A percentile compares a stretch with the other conserved stretches of the same genome.
These are phyloP conservation scores for Solanum appendiculatum DNA, from an alignment of 257 asterid genomes.

Conservation along the genomic window DNA sequence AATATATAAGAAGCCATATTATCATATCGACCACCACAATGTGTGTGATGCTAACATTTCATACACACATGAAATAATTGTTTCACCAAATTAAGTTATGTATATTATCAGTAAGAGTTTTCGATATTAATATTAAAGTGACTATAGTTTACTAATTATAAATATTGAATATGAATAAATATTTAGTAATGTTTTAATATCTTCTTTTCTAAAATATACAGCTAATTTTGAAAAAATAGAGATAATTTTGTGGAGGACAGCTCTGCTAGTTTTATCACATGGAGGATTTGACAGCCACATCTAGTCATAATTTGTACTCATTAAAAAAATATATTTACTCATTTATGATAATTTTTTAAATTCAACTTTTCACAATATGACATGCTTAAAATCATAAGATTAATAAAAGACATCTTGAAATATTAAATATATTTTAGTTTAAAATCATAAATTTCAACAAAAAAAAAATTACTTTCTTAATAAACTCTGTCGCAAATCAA, in stretches of 20 bases:
- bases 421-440: not conserved
- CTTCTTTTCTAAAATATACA: not conserved
- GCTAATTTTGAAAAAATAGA: too few species aligned
- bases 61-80: not conserved
- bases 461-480: not conserved
- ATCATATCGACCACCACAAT: not conserved
- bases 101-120: not conserved
- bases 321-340: too few species aligned
- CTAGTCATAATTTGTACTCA: not conserved
- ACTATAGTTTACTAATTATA: too few species aligned
- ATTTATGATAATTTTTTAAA: not conserved
- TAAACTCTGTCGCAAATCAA: too few species aligned
- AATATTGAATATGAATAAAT: too few species aligned
- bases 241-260: not conserved
- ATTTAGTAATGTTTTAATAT: too few species aligned
- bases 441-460: fast-evolving
- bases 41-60: not conserved
- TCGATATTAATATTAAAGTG: too few species aligned
- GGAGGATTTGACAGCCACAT: not conserved
- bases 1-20: too few species aligned
- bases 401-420: not conserved
- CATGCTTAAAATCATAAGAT: not conserved
- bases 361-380: not conserved
- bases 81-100: not conserved
- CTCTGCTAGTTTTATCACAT: not conserved